Evolutionary conservation across 495 filamentous ascomycete genomes (phyloP).

Genomic region (Tuber calosporum): DNA sequence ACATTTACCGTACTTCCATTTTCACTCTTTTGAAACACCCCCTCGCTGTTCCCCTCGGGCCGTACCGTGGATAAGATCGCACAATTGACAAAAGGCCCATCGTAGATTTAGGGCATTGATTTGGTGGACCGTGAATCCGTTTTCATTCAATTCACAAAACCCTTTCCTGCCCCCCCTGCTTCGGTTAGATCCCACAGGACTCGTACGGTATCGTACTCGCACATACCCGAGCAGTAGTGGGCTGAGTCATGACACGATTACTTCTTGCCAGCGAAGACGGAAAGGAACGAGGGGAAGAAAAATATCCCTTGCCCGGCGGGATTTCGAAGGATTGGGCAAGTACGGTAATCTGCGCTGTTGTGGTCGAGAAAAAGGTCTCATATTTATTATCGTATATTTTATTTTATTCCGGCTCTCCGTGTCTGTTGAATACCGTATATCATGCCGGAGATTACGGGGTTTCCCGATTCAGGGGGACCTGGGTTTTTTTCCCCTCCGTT

Average conservation of each 20-base stretch:
- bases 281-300: not conserved
- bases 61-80: not conserved
- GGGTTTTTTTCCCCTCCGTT: not conserved
- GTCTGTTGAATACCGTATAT: too few species aligned
- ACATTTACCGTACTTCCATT: not conserved
- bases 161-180: not conserved
- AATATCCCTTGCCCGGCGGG: not conserved
- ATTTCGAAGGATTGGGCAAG: not conserved
- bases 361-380: not conserved
- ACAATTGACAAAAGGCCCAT: not conserved
- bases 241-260: too few species aligned
- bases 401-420: too few species aligned
- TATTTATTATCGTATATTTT: too few species aligned
- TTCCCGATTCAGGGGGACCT: not conserved
- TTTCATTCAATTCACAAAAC: not conserved
- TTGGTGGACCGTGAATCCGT: not conserved
- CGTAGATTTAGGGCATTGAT: not conserved
- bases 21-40: not conserved
- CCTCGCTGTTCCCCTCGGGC: not conserved
- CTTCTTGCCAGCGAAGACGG: not conserved
- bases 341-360: not conserved
- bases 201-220: too few species aligned
- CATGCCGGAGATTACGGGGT: not conserved
- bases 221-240: too few species aligned
- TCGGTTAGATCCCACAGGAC: not conserved